Evolutionary conservation across 768 basidiomycete species (phyloP).

Genomic region (Phylloporus sp.): DNA sequence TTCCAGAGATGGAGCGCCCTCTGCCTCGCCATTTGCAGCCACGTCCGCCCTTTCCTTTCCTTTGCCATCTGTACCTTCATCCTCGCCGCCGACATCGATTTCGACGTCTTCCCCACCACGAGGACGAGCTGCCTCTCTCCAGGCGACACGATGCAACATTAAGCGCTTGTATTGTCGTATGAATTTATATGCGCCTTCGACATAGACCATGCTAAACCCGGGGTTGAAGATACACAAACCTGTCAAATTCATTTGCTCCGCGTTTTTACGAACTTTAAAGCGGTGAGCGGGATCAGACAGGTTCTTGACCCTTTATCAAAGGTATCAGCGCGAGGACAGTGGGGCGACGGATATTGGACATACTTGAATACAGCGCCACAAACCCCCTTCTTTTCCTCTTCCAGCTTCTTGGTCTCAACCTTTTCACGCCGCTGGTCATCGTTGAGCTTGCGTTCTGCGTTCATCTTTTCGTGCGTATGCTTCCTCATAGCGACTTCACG

Average conservation of each 20-base stretch:
- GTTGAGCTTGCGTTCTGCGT: slow-evolving; percentile 85
- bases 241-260: slow-evolving; percentile 83
- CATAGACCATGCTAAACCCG: slow-evolving; percentile 84
- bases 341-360: slow-evolving; percentile 29
- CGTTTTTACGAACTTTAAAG: slow-evolving; percentile 96
- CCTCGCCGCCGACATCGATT: slow-evolving; percentile 49
- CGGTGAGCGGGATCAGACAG: slow-evolving; percentile 90
- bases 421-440: slow-evolving; percentile 89
- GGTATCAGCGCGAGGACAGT: neutral
- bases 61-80: slow-evolving; percentile 32
- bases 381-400: slow-evolving; percentile 83
- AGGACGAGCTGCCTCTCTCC: slow-evolving; percentile 89
- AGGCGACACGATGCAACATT: slow-evolving; percentile 83
- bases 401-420: slow-evolving; percentile 76
- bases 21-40: slow-evolving; percentile 12
- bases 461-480: slow-evolving; percentile 90
- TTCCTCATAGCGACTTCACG: slow-evolving; percentile 90
- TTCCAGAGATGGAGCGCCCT: slow-evolving; percentile 49
- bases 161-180: slow-evolving; percentile 85
- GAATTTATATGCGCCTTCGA: slow-evolving; percentile 86
- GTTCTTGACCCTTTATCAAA: slow-evolving; percentile 59
- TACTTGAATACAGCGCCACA: slow-evolving; percentile 90
- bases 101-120: slow-evolving; percentile 72
- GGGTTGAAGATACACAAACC: slow-evolving; percentile 92
- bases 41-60: slow-evolving; percentile 34